phyloP scores from a whole-genome alignment of 257 asterid species.

The Haberlea rhodopensis region DNA sequence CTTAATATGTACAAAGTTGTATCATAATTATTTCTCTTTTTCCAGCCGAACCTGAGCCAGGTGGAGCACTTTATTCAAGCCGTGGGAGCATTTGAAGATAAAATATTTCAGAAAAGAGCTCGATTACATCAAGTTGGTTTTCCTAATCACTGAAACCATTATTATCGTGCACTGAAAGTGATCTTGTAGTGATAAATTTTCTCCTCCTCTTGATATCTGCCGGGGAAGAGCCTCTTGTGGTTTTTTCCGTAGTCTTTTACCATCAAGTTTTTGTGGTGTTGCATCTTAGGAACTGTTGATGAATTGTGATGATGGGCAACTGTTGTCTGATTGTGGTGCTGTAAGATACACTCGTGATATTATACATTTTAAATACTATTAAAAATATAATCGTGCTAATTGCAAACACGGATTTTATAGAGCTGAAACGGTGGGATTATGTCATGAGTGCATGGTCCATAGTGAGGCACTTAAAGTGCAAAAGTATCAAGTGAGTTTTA shows the following conservation, averaged over 20 bases:
- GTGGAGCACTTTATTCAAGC: constrained; percentile 96
- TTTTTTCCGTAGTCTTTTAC: not conserved
- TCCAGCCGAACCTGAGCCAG: constrained; percentile 73
- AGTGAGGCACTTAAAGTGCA: not conserved
- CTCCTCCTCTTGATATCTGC: not conserved
- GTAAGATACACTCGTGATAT: constrained; percentile 1
- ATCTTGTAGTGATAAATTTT: not conserved
- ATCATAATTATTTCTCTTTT: constrained; percentile 21
- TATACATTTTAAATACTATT: constrained; percentile 8
- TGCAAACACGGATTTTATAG: constrained; percentile 14
- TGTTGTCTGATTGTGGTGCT: constrained; percentile 2
- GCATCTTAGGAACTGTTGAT: constrained; percentile 6
- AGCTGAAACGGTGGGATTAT: not conserved
- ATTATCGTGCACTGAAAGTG: not conserved
- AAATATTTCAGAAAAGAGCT: constrained; percentile 85
- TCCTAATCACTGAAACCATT: not conserved
- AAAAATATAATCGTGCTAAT: constrained; percentile 4
- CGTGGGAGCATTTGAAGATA: constrained; percentile 88
- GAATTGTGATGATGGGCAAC: not conserved
- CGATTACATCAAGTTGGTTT: constrained; percentile 77
- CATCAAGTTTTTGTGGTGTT: not conserved
- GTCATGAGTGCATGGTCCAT: not conserved
- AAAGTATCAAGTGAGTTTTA: not conserved
- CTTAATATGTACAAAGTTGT: constrained; percentile 22
- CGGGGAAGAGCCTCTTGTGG: not conserved